These are phyloP conservation scores for Postia placenta DNA, from an alignment of 768 basidiomycete species.

Conservation along the genomic window DNA sequence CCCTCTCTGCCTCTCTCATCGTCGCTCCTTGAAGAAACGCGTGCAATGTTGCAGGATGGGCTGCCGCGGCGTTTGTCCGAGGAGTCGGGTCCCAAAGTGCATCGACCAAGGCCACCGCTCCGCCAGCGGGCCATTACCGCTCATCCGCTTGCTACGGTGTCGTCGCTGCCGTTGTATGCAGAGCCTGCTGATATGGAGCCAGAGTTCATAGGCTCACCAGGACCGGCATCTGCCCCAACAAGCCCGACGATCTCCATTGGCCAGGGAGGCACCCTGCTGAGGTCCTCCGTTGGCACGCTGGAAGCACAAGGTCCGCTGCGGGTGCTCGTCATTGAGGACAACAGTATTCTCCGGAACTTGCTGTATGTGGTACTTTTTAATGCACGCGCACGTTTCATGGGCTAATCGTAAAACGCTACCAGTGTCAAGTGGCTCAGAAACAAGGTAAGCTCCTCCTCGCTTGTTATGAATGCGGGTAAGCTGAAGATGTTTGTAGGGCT, in stretches of 20 bases:
- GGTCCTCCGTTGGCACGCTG: slow-evolving; percentile 53
- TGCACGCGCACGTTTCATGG: too few species aligned
- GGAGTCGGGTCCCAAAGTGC: slow-evolving; percentile 6
- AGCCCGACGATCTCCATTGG: slow-evolving; percentile 49
- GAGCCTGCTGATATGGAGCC: slow-evolving; percentile 28
- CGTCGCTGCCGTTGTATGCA: slow-evolving; percentile 25
- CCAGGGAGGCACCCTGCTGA: slow-evolving; percentile 61
- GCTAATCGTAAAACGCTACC: too few species aligned
- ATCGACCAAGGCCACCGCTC: slow-evolving; percentile 40
- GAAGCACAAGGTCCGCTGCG: slow-evolving; percentile 43
- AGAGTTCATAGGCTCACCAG: slow-evolving; percentile 10
- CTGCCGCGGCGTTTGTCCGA: slow-evolving; percentile 17
- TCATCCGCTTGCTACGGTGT: slow-evolving; percentile 35
- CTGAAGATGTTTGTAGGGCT: slow-evolving; percentile 39
- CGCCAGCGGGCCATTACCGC: slow-evolving; percentile 47
- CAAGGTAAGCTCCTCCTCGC: slow-evolving; percentile 29
- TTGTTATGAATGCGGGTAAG: not conserved
- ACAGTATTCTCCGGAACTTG: slow-evolving; percentile 74
- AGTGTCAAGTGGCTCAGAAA: slow-evolving; percentile 61
- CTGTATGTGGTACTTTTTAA: slow-evolving; percentile 46
- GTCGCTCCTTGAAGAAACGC: slow-evolving; percentile 4
- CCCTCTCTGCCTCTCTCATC: slow-evolving; percentile 9
- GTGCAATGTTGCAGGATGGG: not conserved
- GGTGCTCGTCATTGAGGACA: slow-evolving; percentile 88
- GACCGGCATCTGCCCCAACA: slow-evolving; percentile 12